A percentile compares a stretch with the other conserved stretches of the same genome.
These are phyloP conservation scores for Penicillium vulpinum DNA, from an alignment of 2,329 filamentous ascomycete genomes.

Conservation along the genomic window DNA sequence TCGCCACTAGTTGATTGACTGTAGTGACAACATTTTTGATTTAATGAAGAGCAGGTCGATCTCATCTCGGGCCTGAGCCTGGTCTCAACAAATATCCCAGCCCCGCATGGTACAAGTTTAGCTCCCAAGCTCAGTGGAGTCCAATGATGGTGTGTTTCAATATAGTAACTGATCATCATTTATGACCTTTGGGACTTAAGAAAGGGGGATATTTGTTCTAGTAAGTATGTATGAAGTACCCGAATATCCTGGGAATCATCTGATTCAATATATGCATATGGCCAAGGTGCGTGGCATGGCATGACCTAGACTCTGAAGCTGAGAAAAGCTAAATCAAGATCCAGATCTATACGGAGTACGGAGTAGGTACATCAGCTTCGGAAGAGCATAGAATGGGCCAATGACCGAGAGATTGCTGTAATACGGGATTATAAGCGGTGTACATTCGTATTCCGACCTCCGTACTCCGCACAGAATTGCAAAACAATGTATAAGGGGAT, in stretches of 20 bases:
- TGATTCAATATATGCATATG: too few species aligned
- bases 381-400: not conserved
- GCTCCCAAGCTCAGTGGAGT: constrained; percentile 2
- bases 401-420: not conserved
- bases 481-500: constrained; percentile 1
- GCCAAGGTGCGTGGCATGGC: not conserved
- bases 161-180: constrained; percentile 21
- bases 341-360: too few species aligned
- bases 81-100: constrained; percentile 11
- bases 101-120: constrained; percentile 25
- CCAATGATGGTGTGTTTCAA: constrained; percentile 10
- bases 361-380: not conserved
- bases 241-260: not conserved
- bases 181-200: not conserved
- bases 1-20: constrained; percentile 30
- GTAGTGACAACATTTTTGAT: constrained; percentile 16
- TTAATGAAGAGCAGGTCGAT: constrained; percentile 20
- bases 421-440: constrained; percentile 16
- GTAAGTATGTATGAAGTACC: not conserved
- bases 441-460: too few species aligned
- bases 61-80: constrained; percentile 11
- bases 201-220: constrained; percentile 10
- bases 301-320: not conserved
- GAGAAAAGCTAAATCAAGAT: not conserved
- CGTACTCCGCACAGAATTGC: not conserved